Evolutionary conservation across 2,329 filamentous ascomycete species (phyloP).

Genomic region (Pseudocercospora cruenta): DNA sequence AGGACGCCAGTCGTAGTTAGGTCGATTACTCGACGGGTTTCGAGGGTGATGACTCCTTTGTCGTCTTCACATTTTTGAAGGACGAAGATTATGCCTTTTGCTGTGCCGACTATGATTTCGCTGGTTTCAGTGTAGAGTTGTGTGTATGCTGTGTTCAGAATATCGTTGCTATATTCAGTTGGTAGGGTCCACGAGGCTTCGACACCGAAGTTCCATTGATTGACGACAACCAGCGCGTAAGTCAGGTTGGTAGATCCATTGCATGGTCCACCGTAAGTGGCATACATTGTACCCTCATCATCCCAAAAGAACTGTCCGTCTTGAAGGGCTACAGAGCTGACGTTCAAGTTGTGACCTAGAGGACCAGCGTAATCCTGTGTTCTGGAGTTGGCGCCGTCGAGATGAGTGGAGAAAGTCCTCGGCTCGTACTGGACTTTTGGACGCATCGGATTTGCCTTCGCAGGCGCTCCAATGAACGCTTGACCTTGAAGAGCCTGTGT

Average conservation of each 20-base stretch:
- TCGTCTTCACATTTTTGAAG: neutral
- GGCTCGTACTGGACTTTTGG: neutral
- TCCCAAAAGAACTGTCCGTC: conserved; percentile 4
- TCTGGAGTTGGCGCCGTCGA: neutral
- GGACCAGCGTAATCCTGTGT: neutral
- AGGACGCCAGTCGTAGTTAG: neutral
- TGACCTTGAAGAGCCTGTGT: neutral
- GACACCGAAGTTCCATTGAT: neutral
- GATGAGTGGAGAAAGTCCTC: neutral
- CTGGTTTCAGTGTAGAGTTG: neutral
- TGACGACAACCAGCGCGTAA: neutral
- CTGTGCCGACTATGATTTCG: neutral
- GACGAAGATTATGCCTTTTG: neutral
- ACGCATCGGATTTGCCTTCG: neutral
- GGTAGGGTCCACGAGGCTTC: neutral
- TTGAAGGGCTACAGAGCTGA: neutral
- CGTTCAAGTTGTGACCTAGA: neutral
- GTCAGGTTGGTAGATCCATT: neutral
- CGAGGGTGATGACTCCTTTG: neutral
- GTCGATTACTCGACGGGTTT: conserved; percentile 1
- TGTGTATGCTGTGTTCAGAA: neutral
- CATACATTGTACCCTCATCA: neutral
- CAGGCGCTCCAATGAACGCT: conserved; percentile 1
- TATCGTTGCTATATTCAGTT: neutral
- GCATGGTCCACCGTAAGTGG: conserved; percentile 3